Conservation (phyloP, 75 land plant genomes). For the Selaginella tamariscina region DNA sequence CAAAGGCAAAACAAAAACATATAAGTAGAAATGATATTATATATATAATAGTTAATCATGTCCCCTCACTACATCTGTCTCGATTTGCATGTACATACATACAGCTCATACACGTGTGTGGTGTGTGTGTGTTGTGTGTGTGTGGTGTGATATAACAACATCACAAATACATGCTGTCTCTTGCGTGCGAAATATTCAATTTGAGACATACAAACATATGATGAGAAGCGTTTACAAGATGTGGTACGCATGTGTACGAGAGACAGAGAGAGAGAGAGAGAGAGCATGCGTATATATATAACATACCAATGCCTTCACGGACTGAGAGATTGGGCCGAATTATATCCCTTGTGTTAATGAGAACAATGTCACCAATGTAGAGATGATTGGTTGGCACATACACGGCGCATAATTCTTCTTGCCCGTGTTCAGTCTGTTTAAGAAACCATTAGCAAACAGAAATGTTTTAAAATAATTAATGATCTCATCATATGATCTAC, state of each 20-base stretch:
- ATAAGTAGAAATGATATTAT: constrained; percentile 9
- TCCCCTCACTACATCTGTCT: neutral
- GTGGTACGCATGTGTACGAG: neutral
- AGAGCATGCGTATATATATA: no score
- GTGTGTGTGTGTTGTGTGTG: no score
- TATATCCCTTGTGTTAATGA: constrained; percentile 30
- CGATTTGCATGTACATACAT: neutral
- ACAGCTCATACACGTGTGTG: neutral
- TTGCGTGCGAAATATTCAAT: neutral
- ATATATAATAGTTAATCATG: neutral
- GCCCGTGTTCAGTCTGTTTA: constrained; percentile 27
- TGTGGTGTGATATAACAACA: no score
- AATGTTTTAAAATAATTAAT: no score
- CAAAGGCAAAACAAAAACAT: constrained; percentile 1
- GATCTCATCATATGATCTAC: no score
- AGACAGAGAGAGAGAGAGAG: neutral
- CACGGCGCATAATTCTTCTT: constrained; percentile 37
- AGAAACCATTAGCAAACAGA: no score
- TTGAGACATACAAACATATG: neutral
- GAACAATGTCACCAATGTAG: constrained; percentile 39
- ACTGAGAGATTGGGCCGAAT: constrained; percentile 39
- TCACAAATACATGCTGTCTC: neutral
- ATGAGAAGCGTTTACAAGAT: neutral
- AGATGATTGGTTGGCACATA: constrained; percentile 46
- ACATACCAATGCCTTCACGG: constrained; percentile 43